These are phyloP conservation scores for Aureobasidium sp. DNA, from an alignment of 2,329 filamentous ascomycete species.

Conservation along the genomic window DNA sequence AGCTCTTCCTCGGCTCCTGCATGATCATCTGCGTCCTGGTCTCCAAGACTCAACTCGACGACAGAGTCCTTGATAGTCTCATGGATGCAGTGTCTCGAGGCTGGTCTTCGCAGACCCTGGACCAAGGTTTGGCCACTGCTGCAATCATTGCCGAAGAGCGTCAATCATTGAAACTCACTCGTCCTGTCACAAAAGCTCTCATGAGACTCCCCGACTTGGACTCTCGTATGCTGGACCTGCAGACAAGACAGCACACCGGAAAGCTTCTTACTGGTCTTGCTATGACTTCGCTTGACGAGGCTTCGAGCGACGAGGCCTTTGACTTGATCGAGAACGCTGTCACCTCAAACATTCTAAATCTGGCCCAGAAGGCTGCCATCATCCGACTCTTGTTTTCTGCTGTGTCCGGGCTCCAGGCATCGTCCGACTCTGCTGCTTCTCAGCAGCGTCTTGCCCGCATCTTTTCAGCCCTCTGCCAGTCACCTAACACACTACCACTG, in stretches of 20 bases:
- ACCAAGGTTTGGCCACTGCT: slow-evolving; percentile 68
- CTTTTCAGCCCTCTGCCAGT: slow-evolving; percentile 25
- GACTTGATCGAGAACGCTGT: slow-evolving; percentile 53
- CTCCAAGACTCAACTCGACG: slow-evolving; percentile 69
- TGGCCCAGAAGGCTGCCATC: slow-evolving; percentile 41
- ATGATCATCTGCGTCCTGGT: slow-evolving; percentile 84
- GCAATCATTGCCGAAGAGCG: slow-evolving; percentile 76
- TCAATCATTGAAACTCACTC: slow-evolving; percentile 59
- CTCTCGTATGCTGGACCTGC: slow-evolving; percentile 51
- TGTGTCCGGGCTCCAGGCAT: neutral
- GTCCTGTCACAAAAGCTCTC: slow-evolving; percentile 60
- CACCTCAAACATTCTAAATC: slow-evolving; percentile 50
- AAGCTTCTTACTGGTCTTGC: slow-evolving; percentile 66
- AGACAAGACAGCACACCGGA: slow-evolving; percentile 58
- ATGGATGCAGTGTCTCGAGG: slow-evolving; percentile 81
- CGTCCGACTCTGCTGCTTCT: neutral
- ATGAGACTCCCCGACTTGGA: slow-evolving; percentile 55
- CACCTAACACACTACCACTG: slow-evolving; percentile 38
- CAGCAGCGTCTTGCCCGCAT: slow-evolving; percentile 26
- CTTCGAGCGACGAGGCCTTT: slow-evolving; percentile 50
- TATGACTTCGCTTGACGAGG: slow-evolving; percentile 53
- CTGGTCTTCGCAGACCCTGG: slow-evolving; percentile 65
- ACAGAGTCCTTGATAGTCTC: slow-evolving; percentile 68
- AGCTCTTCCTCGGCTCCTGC: slow-evolving; percentile 78
- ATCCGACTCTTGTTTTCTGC: neutral